Evolutionary conservation across 768 basidiomycete species (phyloP).

Genomic region (Lentinus tigrinus): DNA sequence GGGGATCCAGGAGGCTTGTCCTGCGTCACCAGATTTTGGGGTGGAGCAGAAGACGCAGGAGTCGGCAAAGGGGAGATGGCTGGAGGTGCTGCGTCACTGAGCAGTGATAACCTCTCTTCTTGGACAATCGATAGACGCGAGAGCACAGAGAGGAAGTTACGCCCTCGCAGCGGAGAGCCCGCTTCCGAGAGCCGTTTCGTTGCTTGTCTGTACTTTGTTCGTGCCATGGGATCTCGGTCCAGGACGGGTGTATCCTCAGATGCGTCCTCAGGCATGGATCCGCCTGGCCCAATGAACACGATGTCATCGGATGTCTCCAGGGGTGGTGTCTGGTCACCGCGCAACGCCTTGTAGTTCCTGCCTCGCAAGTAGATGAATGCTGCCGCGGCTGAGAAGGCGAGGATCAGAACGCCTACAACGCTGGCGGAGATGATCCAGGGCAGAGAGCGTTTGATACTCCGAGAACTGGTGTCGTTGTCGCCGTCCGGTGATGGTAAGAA

Average conservation of each 20-base stretch:
- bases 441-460: conserved; percentile 23
- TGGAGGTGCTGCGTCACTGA: neutral
- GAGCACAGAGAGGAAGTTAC: neutral
- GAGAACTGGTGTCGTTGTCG: conserved; percentile 8
- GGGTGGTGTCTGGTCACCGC: too few relatives aligned
- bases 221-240: neutral
- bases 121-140: neutral
- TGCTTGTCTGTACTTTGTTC: neutral
- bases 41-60: neutral
- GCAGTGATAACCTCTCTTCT: neutral
- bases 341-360: neutral
- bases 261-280: too few relatives aligned
- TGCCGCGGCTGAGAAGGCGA: conserved; percentile 16
- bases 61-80: neutral
- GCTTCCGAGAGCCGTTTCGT: neutral
- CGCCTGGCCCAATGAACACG: too few relatives aligned
- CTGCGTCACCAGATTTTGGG: neutral
- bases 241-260: neutral
- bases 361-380: conserved; percentile 6
- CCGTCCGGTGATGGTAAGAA: conserved; percentile 19
- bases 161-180: neutral
- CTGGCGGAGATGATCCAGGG: conserved; percentile 28
- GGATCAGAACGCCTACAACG: conserved; percentile 20
- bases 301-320: too few relatives aligned
- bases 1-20: too few relatives aligned